These are phyloP conservation scores for Dendrobium huoshanense DNA, from an alignment of 106 monocot species.

Conservation along the genomic window DNA sequence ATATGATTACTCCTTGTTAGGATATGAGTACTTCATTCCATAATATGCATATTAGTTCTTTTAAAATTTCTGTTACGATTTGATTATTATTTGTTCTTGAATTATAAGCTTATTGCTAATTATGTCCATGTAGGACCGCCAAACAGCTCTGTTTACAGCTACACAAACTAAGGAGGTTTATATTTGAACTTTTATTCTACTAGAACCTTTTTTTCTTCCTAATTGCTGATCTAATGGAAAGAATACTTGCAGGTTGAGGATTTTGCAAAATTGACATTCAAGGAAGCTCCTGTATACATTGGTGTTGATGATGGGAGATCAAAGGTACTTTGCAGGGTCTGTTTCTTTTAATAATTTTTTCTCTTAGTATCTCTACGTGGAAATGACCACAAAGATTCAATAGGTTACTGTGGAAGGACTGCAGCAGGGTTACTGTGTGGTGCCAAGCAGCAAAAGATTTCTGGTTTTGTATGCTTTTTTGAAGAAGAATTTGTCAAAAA, in stretches of 20 bases:
- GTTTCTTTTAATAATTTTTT: not conserved
- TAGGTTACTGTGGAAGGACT: conserved; percentile 92
- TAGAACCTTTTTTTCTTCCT: not conserved
- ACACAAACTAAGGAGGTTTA: conserved; percentile 83
- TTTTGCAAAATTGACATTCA: conserved; percentile 75
- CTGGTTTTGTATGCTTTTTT: conserved; percentile 82
- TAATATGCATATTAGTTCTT: not conserved
- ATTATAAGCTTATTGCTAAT: conserved; percentile 3
- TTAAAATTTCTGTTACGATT: not conserved
- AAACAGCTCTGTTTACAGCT: conserved; percentile 88
- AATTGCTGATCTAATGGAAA: not conserved
- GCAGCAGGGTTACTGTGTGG: conserved; percentile 80
- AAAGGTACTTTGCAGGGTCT: conserved; percentile 35
- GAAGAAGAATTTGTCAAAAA: conserved; percentile 58
- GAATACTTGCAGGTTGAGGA: conserved; percentile 60
- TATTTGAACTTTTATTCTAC: conserved; percentile 2
- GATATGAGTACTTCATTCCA: not conserved
- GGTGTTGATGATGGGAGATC: conserved; percentile 82
- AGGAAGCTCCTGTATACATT: conserved; percentile 60
- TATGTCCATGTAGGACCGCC: conserved; percentile 53
- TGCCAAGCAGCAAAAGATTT: conserved; percentile 72
- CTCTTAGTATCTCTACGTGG: not conserved
- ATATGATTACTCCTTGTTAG: not conserved
- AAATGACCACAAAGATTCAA: conserved; percentile 13
- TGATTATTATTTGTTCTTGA: not conserved